A percentile compares a stretch with the other conserved stretches of the same genome.
Evolutionary conservation across 2,329 filamentous ascomycete genomes (phyloP).

Genomic region (Metarhizium anisopliae): DNA sequence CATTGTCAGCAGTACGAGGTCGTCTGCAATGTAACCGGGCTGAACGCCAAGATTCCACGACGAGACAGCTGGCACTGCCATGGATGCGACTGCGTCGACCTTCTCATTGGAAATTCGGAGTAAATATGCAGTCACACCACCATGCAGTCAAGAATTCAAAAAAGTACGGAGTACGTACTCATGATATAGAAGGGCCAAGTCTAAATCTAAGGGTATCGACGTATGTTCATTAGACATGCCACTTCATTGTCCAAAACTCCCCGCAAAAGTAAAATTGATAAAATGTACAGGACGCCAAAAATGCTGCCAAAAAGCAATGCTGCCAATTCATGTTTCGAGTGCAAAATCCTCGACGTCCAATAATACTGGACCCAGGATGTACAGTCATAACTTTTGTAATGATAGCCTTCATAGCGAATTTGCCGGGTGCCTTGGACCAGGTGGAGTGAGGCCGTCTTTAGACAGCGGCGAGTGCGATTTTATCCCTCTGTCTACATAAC

Average conservation of each 20-base stretch:
- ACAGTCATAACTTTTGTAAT: neutral
- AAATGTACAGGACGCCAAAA: neutral
- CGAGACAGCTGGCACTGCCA: neutral
- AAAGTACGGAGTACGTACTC: neutral
- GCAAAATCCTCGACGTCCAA: neutral
- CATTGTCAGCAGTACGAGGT: neutral
- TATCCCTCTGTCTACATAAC: conserved; percentile 24
- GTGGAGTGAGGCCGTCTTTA: neutral
- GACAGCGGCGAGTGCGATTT: neutral
- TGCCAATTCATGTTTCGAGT: neutral
- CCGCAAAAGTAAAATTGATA: neutral
- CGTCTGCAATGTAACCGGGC: neutral
- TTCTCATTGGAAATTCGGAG: neutral
- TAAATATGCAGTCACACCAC: neutral
- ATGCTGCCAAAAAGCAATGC: neutral
- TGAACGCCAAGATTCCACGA: neutral
- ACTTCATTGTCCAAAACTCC: conserved; percentile 1
- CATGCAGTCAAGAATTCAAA: neutral
- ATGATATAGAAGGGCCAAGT: conserved; percentile 3
- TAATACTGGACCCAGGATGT: too few species aligned
- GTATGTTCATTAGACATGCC: neutral
- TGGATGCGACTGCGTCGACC: neutral
- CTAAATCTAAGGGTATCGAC: neutral
- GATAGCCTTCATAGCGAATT: conserved; percentile 1
- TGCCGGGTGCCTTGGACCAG: neutral